These are phyloP conservation scores for Aspergillus sp. DNA, from an alignment of 2,329 filamentous ascomycete genomes.

Conservation along the genomic window DNA sequence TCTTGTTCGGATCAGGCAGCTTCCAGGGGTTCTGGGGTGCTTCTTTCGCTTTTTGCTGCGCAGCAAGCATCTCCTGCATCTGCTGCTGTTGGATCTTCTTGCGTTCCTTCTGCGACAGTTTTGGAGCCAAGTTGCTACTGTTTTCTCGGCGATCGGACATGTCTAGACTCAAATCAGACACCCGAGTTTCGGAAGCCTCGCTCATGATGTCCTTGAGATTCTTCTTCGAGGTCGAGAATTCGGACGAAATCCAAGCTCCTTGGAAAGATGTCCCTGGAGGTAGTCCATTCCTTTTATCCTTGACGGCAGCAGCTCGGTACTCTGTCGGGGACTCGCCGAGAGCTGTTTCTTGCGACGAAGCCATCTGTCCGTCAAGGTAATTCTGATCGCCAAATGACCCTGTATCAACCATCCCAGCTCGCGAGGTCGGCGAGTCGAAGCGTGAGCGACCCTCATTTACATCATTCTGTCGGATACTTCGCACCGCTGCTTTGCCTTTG, in stretches of 20 bases:
- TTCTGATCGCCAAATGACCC: conserved; percentile 26
- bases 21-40: conserved; percentile 63
- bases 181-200: conserved; percentile 53
- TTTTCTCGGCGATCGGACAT: conserved; percentile 49
- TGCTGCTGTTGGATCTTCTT: conserved; percentile 78
- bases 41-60: conserved; percentile 37
- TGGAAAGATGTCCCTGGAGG: conserved; percentile 29
- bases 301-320: conserved; percentile 16
- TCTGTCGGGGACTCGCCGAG: conserved; percentile 27
- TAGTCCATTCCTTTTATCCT: conserved; percentile 25
- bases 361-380: conserved; percentile 31
- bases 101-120: conserved; percentile 87
- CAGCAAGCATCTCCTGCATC: conserved; percentile 42
- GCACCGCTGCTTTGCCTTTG: conserved; percentile 33
- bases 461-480: conserved; percentile 18
- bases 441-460: conserved; percentile 19
- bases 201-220: conserved; percentile 77
- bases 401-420: conserved; percentile 26
- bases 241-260: conserved; percentile 54
- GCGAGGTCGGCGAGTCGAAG: conserved; percentile 25
- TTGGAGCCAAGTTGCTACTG: conserved; percentile 48
- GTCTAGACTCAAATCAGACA: conserved; percentile 55
- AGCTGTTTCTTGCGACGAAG: conserved; percentile 19
- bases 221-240: conserved; percentile 62
- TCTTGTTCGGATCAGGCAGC: conserved; percentile 30